Base-by-base conservation (phyloP, 2,329 filamentous ascomycete genomes). In the Trichoderma koningiopsis region DNA sequence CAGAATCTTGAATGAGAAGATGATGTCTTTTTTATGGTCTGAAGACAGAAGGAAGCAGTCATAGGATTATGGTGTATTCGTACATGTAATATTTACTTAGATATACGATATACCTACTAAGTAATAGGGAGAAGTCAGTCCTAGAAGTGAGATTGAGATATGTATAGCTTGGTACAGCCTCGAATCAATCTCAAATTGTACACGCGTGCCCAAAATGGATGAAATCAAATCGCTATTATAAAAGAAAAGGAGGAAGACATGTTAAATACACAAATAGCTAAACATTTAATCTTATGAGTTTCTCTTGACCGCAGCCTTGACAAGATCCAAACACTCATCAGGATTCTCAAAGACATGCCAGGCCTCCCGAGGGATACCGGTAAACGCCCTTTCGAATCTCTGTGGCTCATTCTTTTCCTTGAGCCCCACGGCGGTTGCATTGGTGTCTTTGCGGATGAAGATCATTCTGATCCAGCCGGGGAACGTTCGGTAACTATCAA, bases 311-410 rank as follows among this genome's bases (percentile, higher is more conserved):
- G 74, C 70, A 47, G 75, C 73, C 59, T 74, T 73, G 13, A 81
- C 75, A 69, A 80, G 75, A 47, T 73, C 65, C 19, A 75, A 69
- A 57, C 88, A 89, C 80, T 97, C 92, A 49, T 84, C 81, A 0
- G 95, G 89, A 33, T 93, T 86, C 70, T 93, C 88, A 78, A 97
- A 98, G 0, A 97, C 89, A 75, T 90, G 88, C 94, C 95, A 98
- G 0, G 89, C 79, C 31, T 86, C 81, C 55, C 81, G 83, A 0
- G 94, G 92, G 10, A 97, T 83, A 52, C 85, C 89, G 73, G 90
- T 83, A 78, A 98, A 98, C 0, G 95, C 95, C 75, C 89, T 87
- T 77, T 94, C 89, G 75, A 98, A 98, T 35, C 96, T 85, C 73
- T 88, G 85, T 0, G 88, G 84, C 75, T 90, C 89, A 74, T 93